Conservation (phyloP, 495 filamentous ascomycete genomes). For the Alectoria sarmentosa region DNA sequence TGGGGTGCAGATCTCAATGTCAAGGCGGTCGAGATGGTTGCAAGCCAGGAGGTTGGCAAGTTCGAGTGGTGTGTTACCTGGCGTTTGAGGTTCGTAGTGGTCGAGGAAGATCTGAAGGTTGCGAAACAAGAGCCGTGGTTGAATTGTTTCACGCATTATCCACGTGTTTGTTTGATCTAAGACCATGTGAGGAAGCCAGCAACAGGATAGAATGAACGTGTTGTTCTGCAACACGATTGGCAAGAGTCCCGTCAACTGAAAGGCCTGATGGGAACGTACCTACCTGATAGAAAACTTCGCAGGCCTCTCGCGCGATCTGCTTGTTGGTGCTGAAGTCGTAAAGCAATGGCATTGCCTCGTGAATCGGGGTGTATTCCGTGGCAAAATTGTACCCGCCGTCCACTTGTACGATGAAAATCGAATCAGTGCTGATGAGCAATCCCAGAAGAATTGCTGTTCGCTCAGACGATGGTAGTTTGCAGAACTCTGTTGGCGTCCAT, state of each 20-base stretch:
- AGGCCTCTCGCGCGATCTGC: not conserved
- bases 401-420: not conserved
- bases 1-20: not conserved
- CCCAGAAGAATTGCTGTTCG: not conserved
- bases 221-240: not conserved
- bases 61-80: not conserved
- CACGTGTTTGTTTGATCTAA: not conserved
- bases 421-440: not conserved
- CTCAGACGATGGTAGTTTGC: not conserved
- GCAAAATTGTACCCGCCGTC: not conserved
- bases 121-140: not conserved
- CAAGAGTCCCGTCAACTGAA: not conserved
- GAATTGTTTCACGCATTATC: not conserved
- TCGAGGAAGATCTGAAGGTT: not conserved
- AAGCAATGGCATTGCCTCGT: not conserved
- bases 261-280: not conserved
- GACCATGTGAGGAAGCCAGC: not conserved
- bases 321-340: not conserved
- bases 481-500: not conserved
- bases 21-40: not conserved
- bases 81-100: not conserved
- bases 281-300: constrained; percentile 1
- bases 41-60: not conserved
- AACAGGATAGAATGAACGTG: not conserved
- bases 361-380: not conserved